Base-by-base conservation (phyloP, 2,329 filamentous ascomycete species). In the Cercospora zeae-maydis region DNA sequence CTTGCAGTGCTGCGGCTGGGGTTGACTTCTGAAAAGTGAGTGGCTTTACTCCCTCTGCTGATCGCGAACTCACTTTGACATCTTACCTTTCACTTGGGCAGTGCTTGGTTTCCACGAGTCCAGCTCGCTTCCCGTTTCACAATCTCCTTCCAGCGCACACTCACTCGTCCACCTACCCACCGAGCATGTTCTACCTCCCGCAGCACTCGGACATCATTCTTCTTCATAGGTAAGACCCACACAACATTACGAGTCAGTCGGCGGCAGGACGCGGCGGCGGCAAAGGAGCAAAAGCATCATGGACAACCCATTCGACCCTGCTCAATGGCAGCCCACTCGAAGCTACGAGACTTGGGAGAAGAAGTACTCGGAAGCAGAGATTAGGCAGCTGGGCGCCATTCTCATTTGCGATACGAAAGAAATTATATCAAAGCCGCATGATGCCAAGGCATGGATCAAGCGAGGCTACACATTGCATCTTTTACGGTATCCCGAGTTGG, bases 401-500 rank as follows among this genome's bases (percentile, higher is more conserved):
- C 60, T 67, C 53, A 65, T 49, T 7, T 30, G 47, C 6, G 58
- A 69, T 14, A 72, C 70, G 1, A 60, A 59, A 5, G 49, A 34
- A 3, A 63, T 73, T 30, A 34, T 39, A 1, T 14, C 37, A 3
- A 58, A 66, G 31, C 70, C 73, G 7, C 74, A 74, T 63, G 67
- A 75, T 36, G 69, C 72, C 2, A 52, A 21, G 2, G 8, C 16
- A 3, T 75, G 73, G 73, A 58, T 70, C 2, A 11, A 24, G 8
- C 68, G 72, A 11, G 64, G 66, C 7, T 16, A 62, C 7, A 69
- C 64, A 1, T 58, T 73, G 4, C 42, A 30, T 11, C 9, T 42
- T 0, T 33, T 74, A 21, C 62, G 63, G 4, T 73, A 70, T 42
- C 72, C 73, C 2, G 73, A 75, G 52, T 66, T 74, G 4, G 72